Base-by-base conservation (phyloP, 495 filamentous ascomycete species). In the Lasiosphaeris hirsuta region DNA sequence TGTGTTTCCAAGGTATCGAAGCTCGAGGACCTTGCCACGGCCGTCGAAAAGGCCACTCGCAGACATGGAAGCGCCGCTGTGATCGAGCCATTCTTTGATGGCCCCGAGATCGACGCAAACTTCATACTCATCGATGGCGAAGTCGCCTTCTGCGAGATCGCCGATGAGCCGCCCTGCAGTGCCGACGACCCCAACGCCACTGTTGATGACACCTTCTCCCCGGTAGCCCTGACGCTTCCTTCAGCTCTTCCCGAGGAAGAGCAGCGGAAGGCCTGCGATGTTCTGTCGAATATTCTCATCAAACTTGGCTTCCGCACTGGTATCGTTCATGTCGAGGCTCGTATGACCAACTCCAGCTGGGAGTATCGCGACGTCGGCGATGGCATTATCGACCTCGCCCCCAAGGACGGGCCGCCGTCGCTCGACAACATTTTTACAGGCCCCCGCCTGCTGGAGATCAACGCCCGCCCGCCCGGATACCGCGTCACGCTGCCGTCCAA, bases 91-190 rank as follows among this genome's bases (percentile, higher is more conserved):
- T 69, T 69, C 30, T 69, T 65, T 30, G 64, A 69, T 30, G 69
- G 81, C 0, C 81, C 81, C 0, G 80, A 84, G 59, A 75, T 84
- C 11, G 81, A 84, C 54, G 75, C 68, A 49, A 84, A 82, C 59
- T 68, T 82, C 42, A 67, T 80, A 2, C 63, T 84, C 3, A 60
- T 69, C 1, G 71, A 81, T 49, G 78, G 78, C 23, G 72, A 83
- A 38, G 40, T 82, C 9, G 54, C 82, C 1, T 82, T 82, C 59
- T 73, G 52, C 55, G 81, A 84, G 55, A 66, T 79, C 33, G 71
- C 69, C 1, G 81, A 83, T 51, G 78, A 83, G 54, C 77, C 81
- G 34, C 80, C 81, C 11, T 76, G 71, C 41, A 47, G 67, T 0
- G 80, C 69, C 17, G 80, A 83, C 41, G 18, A 49, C 3, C 30